Conservation (phyloP, 73 alveolate species). For the Stentor roeselii region DNA sequence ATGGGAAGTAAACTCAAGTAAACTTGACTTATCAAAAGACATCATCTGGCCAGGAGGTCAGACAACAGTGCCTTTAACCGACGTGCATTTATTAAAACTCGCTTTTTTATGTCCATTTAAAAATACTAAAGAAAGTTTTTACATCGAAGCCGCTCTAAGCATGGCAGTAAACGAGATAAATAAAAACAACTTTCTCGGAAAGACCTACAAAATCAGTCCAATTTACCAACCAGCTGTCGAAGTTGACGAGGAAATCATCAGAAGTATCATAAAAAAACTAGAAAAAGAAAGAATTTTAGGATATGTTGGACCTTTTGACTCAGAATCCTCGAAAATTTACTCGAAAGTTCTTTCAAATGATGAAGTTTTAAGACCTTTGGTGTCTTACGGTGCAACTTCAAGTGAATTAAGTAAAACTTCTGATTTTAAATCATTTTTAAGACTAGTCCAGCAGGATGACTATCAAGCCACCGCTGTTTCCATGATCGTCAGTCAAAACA, state of each 20-base stretch:
- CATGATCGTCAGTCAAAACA: neutral
- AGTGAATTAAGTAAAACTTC: neutral
- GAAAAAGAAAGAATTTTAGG: neutral
- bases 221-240: neutral
- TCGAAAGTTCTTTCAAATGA: neutral
- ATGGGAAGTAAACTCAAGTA: no score
- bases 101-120: neutral
- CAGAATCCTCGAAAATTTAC: neutral
- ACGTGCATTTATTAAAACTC: neutral
- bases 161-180: neutral
- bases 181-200: no score
- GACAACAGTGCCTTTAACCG: neutral
- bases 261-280: no score
- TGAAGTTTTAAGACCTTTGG: neutral
- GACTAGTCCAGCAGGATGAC: constrained; percentile 4
- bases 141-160: neutral
- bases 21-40: no score
- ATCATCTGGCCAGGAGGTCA: neutral
- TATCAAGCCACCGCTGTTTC: constrained; percentile 19
- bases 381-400: neutral
- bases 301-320: neutral
- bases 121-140: neutral
- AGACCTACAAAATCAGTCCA: neutral
- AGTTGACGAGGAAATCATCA: no score
- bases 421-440: neutral